Conservation (phyloP, 306 rosid genomes). For the Dicorynia guianensis region DNA sequence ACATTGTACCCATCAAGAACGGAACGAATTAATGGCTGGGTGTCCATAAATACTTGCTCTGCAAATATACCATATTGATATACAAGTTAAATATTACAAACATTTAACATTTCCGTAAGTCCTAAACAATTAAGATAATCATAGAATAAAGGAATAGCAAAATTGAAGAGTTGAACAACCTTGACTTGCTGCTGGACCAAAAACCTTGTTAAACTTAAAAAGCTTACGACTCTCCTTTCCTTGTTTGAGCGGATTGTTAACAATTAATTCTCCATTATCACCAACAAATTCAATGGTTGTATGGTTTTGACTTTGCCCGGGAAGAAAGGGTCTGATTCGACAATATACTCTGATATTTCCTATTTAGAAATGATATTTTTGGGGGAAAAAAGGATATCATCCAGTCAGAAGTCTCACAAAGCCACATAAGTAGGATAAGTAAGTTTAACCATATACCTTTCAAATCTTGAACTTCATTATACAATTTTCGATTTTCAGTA, state of each 20-base stretch:
- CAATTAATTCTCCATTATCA: constrained; percentile 86
- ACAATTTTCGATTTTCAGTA: constrained; percentile 85
- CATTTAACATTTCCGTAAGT: background rate
- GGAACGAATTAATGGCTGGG: constrained; percentile 88
- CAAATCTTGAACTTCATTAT: constrained; percentile 96
- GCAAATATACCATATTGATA: constrained; percentile 37
- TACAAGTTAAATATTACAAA: constrained; percentile 29
- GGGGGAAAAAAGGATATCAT: constrained; percentile 28
- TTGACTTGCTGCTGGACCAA: constrained; percentile 83
- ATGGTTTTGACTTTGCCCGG: constrained; percentile 83
- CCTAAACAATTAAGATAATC: constrained; percentile 27
- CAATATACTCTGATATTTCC: constrained; percentile 98
- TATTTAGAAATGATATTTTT: constrained; percentile 42
- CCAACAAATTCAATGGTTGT: constrained; percentile 84
- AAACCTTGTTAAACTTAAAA: constrained; percentile 94
- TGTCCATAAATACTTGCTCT: constrained; percentile 93
- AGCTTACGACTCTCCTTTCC: constrained; percentile 84
- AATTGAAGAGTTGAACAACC: constrained; percentile 54
- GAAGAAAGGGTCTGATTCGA: constrained; percentile 96
- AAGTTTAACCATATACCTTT: constrained; percentile 64
- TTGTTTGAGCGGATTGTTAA: constrained; percentile 85
- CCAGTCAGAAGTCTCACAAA: constrained; percentile 35
- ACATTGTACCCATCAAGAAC: constrained; percentile 98
- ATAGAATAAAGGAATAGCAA: constrained; percentile 17
- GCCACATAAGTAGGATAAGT: constrained; percentile 20